Evolutionary conservation across 2,329 filamentous ascomycete genomes (phyloP).

Genomic region (Ambrosiella xylebori): DNA sequence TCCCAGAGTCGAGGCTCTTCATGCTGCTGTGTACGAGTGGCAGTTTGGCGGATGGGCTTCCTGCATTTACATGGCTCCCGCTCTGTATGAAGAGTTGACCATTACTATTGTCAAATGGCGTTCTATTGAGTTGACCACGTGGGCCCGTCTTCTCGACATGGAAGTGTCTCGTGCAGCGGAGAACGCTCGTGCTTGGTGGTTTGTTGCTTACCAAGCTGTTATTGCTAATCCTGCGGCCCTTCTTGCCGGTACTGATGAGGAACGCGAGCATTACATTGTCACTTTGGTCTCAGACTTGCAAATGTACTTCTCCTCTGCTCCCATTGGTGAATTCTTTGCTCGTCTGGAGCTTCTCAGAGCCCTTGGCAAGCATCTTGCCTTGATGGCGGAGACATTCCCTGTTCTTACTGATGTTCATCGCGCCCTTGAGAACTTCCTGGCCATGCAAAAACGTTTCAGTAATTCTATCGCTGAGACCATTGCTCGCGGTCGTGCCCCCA

Average conservation of each 20-base stretch:
- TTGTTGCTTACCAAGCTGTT: conserved; percentile 81
- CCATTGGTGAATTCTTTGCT: conserved; percentile 61
- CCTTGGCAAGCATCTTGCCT: conserved; percentile 45
- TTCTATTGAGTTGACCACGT: conserved; percentile 77
- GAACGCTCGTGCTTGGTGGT: conserved; percentile 86
- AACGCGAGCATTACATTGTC: conserved; percentile 42
- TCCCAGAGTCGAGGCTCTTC: conserved; percentile 72
- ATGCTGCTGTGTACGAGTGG: conserved; percentile 80
- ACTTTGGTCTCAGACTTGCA: conserved; percentile 61
- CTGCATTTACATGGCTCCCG: conserved; percentile 51
- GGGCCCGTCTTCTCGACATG: conserved; percentile 74
- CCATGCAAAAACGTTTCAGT: conserved; percentile 57
- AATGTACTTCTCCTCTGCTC: conserved; percentile 60
- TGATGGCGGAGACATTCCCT: conserved; percentile 38
- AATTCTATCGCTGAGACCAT: conserved; percentile 47
- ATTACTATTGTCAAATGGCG: conserved; percentile 75
- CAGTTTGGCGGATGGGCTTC: conserved; percentile 74
- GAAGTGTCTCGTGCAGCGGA: conserved; percentile 60
- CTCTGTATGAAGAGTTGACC: conserved; percentile 62
- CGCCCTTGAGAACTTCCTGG: conserved; percentile 59
- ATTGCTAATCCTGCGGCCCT: conserved; percentile 58
- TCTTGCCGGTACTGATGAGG: conserved; percentile 36
- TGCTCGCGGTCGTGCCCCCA: conserved; percentile 44
- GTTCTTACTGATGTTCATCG: conserved; percentile 39
- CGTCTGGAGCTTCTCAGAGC: conserved; percentile 55